Evolutionary conservation across 78 protist species (phyloP).

Genomic region (Thecamonas trahens): DNA sequence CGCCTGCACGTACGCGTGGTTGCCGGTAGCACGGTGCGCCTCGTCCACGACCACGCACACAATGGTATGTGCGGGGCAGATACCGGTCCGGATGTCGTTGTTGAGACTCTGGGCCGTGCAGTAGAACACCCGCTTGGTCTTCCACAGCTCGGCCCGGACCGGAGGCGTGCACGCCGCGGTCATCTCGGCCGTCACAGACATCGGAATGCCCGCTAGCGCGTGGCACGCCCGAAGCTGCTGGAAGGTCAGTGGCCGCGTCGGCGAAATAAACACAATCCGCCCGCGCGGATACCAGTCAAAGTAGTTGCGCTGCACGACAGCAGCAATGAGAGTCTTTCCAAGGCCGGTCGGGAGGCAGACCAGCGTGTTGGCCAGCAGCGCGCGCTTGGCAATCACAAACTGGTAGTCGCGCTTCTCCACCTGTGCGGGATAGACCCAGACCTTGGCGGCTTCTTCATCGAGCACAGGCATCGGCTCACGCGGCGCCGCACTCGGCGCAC

Average conservation of each 20-base stretch:
- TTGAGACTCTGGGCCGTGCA: conserved; percentile 74
- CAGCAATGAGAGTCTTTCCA: conserved; percentile 96
- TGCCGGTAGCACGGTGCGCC: conserved; percentile 75
- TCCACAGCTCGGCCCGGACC: conserved; percentile 35
- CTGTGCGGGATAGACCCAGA: conserved; percentile 36
- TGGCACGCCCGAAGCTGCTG: conserved; percentile 87
- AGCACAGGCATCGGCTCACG: too few relatives aligned
- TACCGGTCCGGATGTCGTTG: conserved; percentile 50
- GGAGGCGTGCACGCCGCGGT: conserved; percentile 40
- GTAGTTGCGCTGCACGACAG: conserved; percentile 84
- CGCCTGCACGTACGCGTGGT: conserved; percentile 54
- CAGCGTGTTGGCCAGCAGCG: conserved; percentile 66
- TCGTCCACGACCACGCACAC: conserved; percentile 75
- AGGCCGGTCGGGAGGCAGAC: conserved; percentile 91
- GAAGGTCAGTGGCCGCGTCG: conserved; percentile 83
- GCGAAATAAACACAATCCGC: conserved; percentile 86
- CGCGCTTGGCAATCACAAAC: conserved; percentile 25
- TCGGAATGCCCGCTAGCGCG: conserved; percentile 30
- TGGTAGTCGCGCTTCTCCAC: conserved; percentile 58
- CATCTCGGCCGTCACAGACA: conserved; percentile 21
- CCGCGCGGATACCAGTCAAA: conserved; percentile 90
- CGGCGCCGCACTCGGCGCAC: too few relatives aligned
- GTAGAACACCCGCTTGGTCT: conserved; percentile 64
- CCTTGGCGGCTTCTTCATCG: too few relatives aligned
- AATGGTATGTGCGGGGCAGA: conserved; percentile 5